phyloP scores from a whole-genome alignment of 2,329 filamentous ascomycete species.

The Colletotrichum lindemuthianum region DNA sequence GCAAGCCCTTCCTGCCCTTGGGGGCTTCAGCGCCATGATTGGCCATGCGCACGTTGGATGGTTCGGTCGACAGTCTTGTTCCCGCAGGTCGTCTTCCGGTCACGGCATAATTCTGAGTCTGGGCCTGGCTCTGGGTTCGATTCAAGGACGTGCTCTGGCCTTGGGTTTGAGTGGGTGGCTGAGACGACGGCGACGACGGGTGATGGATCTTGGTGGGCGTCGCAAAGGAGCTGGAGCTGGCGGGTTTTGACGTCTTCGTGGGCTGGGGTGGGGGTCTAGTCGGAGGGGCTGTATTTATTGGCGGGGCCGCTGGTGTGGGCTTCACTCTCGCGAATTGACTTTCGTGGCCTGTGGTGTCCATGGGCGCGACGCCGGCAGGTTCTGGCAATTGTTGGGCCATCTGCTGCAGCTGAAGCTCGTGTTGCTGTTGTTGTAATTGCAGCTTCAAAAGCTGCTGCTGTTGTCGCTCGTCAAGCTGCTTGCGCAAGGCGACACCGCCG shows the following conservation, averaged over 20 bases:
- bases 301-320: conserved; percentile 44
- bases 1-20: conserved; percentile 63
- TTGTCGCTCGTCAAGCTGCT: conserved; percentile 48
- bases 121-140: conserved; percentile 8
- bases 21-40: conserved; percentile 49
- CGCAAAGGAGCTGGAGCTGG: conserved; percentile 57
- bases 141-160: conserved; percentile 7
- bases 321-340: conserved; percentile 43
- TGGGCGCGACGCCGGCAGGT: conserved; percentile 1
- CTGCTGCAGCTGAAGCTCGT: conserved; percentile 28
- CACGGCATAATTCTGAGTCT: conserved; percentile 33
- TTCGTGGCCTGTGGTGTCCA: conserved; percentile 37
- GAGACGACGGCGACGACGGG: no score
- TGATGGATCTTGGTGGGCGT: conserved; percentile 60
- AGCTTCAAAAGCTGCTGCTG: conserved; percentile 29
- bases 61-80: conserved; percentile 51
- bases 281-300: conserved; percentile 47
- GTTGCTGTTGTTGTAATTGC: conserved; percentile 38
- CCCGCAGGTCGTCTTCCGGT: conserved; percentile 56
- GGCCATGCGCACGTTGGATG: conserved; percentile 44
- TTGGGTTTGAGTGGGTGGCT: conserved; percentile 10
- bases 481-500: conserved; percentile 63
- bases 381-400: conserved; percentile 29
- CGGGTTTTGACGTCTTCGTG: conserved; percentile 44
- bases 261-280: conserved; percentile 43